A percentile compares a stretch with the other conserved stretches of the same genome.
phyloP scores from a whole-genome alignment of 345 rosid genomes.

The Boechera stricta region DNA sequence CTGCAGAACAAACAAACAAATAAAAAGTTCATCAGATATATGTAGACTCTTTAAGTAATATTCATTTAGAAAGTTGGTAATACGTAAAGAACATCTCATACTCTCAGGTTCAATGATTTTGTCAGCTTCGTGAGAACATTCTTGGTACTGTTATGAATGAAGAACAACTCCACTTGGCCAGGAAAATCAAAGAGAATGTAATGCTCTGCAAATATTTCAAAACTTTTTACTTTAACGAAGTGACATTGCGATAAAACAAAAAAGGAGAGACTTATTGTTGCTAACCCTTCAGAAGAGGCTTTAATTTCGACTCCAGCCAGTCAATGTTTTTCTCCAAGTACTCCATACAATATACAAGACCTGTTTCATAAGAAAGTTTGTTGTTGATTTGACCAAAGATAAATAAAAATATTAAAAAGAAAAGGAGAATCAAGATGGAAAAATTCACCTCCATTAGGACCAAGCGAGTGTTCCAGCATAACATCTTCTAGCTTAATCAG shows the following conservation, averaged over 20 bases:
- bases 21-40: neutral
- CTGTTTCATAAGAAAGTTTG: slow-evolving; percentile 44
- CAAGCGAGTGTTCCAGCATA: slow-evolving; percentile 83
- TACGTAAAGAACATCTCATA: slow-evolving; percentile 47
- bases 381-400: neutral
- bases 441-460: slow-evolving; percentile 86
- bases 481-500: slow-evolving; percentile 80
- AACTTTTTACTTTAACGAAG: neutral
- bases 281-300: slow-evolving; percentile 83
- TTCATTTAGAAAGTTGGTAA: slow-evolving; percentile 3
- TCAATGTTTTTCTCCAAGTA: slow-evolving; percentile 88
- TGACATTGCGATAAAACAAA: neutral
- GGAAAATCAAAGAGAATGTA: slow-evolving; percentile 97
- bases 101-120: slow-evolving; percentile 80
- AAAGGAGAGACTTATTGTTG: neutral
- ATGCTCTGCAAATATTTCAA: slow-evolving; percentile 69
- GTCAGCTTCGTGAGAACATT: slow-evolving; percentile 72
- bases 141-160: slow-evolving; percentile 80
- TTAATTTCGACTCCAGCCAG: slow-evolving; percentile 82
- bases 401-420: neutral
- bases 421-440: neutral
- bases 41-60: slow-evolving; percentile 1
- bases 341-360: slow-evolving; percentile 89
- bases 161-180: slow-evolving; percentile 93
- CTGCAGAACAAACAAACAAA: slow-evolving; percentile 52